phyloP scores from a whole-genome alignment of 1,284 basidiomycete genomes.

The Laetiporus sulphureus region DNA sequence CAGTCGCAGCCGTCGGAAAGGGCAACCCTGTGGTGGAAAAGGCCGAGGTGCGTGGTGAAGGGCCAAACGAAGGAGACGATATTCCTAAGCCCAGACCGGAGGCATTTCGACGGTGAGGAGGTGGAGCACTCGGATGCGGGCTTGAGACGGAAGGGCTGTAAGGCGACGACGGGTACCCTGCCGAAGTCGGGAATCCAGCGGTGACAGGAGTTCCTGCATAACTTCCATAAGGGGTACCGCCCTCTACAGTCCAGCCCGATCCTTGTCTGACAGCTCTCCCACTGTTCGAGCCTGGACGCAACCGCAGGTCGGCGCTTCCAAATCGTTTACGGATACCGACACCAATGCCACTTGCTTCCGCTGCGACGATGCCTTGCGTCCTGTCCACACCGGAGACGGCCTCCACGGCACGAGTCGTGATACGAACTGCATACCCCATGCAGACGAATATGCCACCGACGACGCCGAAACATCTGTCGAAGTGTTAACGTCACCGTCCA shows the following conservation, averaged over 20 bases:
- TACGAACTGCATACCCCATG: slow-evolving; percentile 68
- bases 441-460: slow-evolving; percentile 81
- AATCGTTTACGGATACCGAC: slow-evolving; percentile 38
- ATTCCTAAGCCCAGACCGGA: slow-evolving; percentile 30
- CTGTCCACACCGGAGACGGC: slow-evolving; percentile 61
- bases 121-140: slow-evolving; percentile 23
- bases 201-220: slow-evolving; percentile 34
- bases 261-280: slow-evolving; percentile 32
- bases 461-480: slow-evolving; percentile 59
- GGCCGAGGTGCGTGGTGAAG: slow-evolving; percentile 12
- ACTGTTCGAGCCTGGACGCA: slow-evolving; percentile 26
- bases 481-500: slow-evolving; percentile 1
- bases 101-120: slow-evolving; percentile 15
- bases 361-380: slow-evolving; percentile 51
- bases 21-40: slow-evolving; percentile 6
- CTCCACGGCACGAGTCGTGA: slow-evolving; percentile 58
- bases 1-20: slow-evolving; percentile 19
- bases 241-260: slow-evolving; percentile 38
- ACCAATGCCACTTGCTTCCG: slow-evolving; percentile 49
- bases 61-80: slow-evolving; percentile 22
- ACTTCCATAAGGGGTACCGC: slow-evolving; percentile 31
- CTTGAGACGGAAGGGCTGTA: slow-evolving; percentile 12
- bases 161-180: slow-evolving; percentile 20
- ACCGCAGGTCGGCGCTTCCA: slow-evolving; percentile 37
- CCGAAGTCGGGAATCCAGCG: slow-evolving; percentile 25